Base-by-base conservation (phyloP, 306 rosid genomes). In the Cicer bijugum region DNA sequence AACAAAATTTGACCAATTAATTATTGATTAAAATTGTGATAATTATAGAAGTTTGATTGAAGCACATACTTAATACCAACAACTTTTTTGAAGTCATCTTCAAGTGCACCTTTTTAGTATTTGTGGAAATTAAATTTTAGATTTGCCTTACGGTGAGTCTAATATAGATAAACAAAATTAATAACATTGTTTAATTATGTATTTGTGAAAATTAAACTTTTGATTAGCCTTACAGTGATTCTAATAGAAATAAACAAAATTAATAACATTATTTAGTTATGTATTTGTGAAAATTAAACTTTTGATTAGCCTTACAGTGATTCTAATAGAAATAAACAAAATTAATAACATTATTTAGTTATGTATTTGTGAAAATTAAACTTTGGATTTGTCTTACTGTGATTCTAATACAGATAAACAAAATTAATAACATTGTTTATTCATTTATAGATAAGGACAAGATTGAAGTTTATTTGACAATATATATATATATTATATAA, bases 41-140 rank as follows among this genome's bases (percentile, higher is more conserved):
- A 82, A 51, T 23, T n/a, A 63, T 46, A 75, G 64, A 71, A 56
- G 45, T 5, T 58, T 67, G 71, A 64, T 4, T 4, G 76, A 64
- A 77, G 53, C 44, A 76, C 79, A 82, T 75, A 84, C 94, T 92
- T 91, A 81, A 93, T 93, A 50, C 97, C 97, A 19, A 93, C 97
- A 39, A 93, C 94, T 84, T 47, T 84, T 85, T 79, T 93, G 77
- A 93, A 91, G 75, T 93, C 97, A 78, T 86, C 94, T 88, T 93
- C 98, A 67, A 93, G 98, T n/a, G 96, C 86, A 16, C n/a, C 97
- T 91, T 33, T 86, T 85, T 96, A 93, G 82, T 91, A 93, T 23
- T 86, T 88, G 81, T 93, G 91, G 78, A 93, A 93, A 81, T 91
- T 17, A 17, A 17, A 91, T 86, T 86, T 86, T 7, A 81, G 96